Evolutionary conservation across 805 yeast species (phyloP).

Genomic region (Candida vaughaniae): DNA sequence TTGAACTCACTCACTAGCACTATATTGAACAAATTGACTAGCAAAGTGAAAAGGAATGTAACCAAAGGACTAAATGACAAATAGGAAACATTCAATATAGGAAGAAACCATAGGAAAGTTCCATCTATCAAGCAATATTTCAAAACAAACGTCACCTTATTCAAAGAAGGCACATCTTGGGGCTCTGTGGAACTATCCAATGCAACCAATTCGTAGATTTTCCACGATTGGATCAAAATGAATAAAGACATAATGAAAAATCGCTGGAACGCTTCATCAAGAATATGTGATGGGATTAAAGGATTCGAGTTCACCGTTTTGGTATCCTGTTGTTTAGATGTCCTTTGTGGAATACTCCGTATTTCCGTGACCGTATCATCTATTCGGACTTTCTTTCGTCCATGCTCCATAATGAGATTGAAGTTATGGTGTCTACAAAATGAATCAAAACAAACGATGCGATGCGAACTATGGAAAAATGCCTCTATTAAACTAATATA

Average conservation of each 20-base stretch:
- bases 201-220: slow-evolving; percentile 65
- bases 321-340: too few relatives aligned
- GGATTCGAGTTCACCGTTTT: slow-evolving; percentile 8
- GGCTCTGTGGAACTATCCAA: slow-evolving; percentile 18
- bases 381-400: slow-evolving; percentile 13
- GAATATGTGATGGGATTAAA: slow-evolving; percentile 59
- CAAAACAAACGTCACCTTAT: slow-evolving; percentile 55
- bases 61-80: slow-evolving; percentile 61
- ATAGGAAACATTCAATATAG: slow-evolving; percentile 73
- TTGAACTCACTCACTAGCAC: slow-evolving; percentile 52
- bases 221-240: slow-evolving; percentile 79
- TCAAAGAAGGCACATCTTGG: slow-evolving; percentile 45
- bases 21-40: slow-evolving; percentile 51
- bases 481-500: too few relatives aligned
- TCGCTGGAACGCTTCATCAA: slow-evolving; percentile 80
- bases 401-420: slow-evolving; percentile 3
- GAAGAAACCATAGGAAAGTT: slow-evolving; percentile 64
- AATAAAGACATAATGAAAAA: slow-evolving; percentile 64
- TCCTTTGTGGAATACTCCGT: not conserved
- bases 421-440: not conserved
- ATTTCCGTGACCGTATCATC: slow-evolving; percentile 13
- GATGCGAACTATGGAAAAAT: too few relatives aligned
- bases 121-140: slow-evolving; percentile 78
- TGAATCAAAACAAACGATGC: slow-evolving; percentile 4
- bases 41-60: slow-evolving; percentile 48